Evolutionary conservation across 805 yeast genomes (phyloP), one percentile per base, ranked within the genome.

Genomic region (Metschnikowia rubicola): DNA sequence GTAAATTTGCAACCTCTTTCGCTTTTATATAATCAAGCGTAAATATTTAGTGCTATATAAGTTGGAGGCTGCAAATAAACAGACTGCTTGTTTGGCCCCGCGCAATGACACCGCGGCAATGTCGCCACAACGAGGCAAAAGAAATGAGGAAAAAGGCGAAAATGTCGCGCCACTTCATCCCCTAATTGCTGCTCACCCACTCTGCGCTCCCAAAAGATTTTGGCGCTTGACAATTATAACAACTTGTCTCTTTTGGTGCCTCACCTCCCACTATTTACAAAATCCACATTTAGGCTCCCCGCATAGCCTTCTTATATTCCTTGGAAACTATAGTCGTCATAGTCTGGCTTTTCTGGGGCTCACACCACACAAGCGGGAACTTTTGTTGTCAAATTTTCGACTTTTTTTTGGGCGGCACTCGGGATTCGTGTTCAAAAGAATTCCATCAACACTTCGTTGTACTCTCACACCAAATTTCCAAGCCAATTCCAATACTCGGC

Each of bases 111-210:
- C 30, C 37, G 32, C 40, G 29, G 34, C n/a, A 43, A 43, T 43
- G 47, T 43, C 47, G 47, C 37, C 15, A 10, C 28, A 13, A 26
- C n/a, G 39, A 28, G 29, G n/a, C 32, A 39, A 39, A 39, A 44
- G 46, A 43, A 47, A 43, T 34, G 41, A 45, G 43, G 19, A 46
- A 49, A 49, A 44, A 46, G 47, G 50, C 50, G 54, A 52, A 51
- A 53, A 53, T 53, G 56, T 53, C 56, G 56, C 48, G 42, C 47
- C 47, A 39, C 44, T 51, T 51, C 56, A 53, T 53, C 56, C 56
- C 56, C 54, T 53, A 53, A 53, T 53, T 53, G 56, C 56, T 52
- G 55, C 48, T 44, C 54, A 46, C 53, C 53, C 48, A 43, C 53
- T 49, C 50, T 49, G 53, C 53, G 53, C 45, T 49, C 53, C 53